Percentiles rank a stretch among this genome's conserved stretches.
Conservation (phyloP, 208 protist species). For the Porcisia deanei region DNA sequence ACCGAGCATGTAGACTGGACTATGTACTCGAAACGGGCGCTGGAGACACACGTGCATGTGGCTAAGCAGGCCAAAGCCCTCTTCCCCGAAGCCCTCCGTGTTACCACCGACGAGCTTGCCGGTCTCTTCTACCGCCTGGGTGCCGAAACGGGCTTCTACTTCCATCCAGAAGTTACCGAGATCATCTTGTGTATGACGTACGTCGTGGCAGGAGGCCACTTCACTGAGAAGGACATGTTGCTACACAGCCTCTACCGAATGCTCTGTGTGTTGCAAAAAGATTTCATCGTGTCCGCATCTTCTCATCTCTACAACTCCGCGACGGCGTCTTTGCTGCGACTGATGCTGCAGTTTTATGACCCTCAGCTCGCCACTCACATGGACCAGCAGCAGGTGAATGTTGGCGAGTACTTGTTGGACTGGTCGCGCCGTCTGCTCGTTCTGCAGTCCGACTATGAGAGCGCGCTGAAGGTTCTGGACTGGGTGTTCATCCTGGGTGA, state of each 20-base stretch:
- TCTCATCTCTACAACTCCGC: slow-evolving; percentile 48
- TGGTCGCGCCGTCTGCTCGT: slow-evolving; percentile 71
- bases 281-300: slow-evolving; percentile 42
- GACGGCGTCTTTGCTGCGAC: slow-evolving; percentile 47
- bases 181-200: slow-evolving; percentile 46
- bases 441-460: slow-evolving; percentile 33
- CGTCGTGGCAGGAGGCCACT: slow-evolving; percentile 29
- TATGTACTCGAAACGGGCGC: slow-evolving; percentile 27
- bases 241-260: slow-evolving; percentile 26
- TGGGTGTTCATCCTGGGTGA: slow-evolving; percentile 79
- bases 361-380: slow-evolving; percentile 79
- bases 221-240: slow-evolving; percentile 18
- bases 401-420: slow-evolving; percentile 48
- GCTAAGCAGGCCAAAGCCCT: slow-evolving; percentile 23
- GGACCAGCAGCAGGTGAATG: slow-evolving; percentile 70
- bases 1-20: slow-evolving; percentile 3
- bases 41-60: slow-evolving; percentile 34
- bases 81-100: slow-evolving; percentile 22
- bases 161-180: slow-evolving; percentile 41
- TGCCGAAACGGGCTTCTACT: slow-evolving; percentile 42
- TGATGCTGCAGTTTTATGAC: slow-evolving; percentile 93
- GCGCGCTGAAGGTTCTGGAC: slow-evolving; percentile 65
- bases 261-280: slow-evolving; percentile 30
- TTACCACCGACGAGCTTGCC: slow-evolving; percentile 24
- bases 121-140: slow-evolving; percentile 44